phyloP scores from a whole-genome alignment of 176 grass and related monocot species.

The Oryza officinalis region DNA sequence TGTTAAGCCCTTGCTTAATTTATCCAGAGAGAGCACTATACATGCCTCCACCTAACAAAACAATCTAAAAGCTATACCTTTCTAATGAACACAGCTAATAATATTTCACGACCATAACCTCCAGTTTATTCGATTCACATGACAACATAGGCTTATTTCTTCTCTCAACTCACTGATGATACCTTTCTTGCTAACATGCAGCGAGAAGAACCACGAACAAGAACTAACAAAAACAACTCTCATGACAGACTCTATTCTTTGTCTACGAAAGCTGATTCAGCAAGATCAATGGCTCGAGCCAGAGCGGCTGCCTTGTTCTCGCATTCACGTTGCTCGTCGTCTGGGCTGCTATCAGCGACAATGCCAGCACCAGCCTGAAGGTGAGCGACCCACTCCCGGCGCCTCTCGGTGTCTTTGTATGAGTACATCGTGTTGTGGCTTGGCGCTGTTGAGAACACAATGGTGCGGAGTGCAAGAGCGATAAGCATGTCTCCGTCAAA shows the following conservation, averaged over 20 bases:
- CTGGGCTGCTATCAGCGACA: slow-evolving; percentile 87
- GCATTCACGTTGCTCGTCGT: slow-evolving; percentile 85
- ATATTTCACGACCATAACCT: neutral
- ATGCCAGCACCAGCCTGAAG: slow-evolving; percentile 90
- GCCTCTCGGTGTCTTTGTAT: slow-evolving; percentile 50
- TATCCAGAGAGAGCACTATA: neutral
- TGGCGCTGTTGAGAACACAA: slow-evolving; percentile 71
- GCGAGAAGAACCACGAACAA: slow-evolving; percentile 23
- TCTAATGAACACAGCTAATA: neutral
- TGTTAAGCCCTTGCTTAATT: neutral
- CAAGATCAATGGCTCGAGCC: slow-evolving; percentile 85
- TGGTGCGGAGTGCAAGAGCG: slow-evolving; percentile 74
- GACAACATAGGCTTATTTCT: slow-evolving; percentile 16
- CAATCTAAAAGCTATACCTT: neutral
- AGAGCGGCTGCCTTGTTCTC: slow-evolving; percentile 90
- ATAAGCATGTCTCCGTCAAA: slow-evolving; percentile 71
- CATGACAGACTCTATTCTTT: slow-evolving; percentile 41
- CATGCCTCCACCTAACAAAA: neutral
- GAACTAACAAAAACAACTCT: slow-evolving; percentile 1
- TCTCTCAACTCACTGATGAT: slow-evolving; percentile 20
- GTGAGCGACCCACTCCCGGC: slow-evolving; percentile 83
- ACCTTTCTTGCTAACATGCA: slow-evolving; percentile 14
- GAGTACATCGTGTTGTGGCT: slow-evolving; percentile 64
- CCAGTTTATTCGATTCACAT: slow-evolving; percentile 27
- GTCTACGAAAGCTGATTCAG: slow-evolving; percentile 80